phyloP scores from a whole-genome alignment of 441 rosid species.

The Populus hybrid region DNA sequence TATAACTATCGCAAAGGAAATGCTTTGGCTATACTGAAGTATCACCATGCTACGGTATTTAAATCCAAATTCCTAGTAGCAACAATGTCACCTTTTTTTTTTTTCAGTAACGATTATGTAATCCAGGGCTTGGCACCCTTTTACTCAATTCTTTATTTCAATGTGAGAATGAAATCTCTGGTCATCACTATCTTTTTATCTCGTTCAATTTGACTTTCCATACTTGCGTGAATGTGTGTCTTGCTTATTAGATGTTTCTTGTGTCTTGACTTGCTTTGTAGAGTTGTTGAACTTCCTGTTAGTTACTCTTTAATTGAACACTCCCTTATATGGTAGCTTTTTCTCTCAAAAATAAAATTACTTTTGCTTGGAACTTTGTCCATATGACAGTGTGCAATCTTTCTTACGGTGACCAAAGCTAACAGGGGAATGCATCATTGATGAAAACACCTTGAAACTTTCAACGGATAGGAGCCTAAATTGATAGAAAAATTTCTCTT shows the following conservation, averaged over 20 bases:
- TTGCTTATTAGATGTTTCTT: neutral
- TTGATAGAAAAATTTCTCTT: neutral
- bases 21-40: slow-evolving; percentile 80
- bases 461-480: neutral
- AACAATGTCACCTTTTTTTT: neutral
- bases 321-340: neutral
- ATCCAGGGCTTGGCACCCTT: no score
- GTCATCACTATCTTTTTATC: neutral
- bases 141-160: neutral
- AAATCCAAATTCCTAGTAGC: neutral
- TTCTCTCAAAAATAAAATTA: no score
- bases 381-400: no score
- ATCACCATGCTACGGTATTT: slow-evolving; percentile 70
- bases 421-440: neutral
- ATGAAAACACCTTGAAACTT: neutral
- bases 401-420: neutral
- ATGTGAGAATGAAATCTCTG: no score
- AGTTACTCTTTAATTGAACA: neutral
- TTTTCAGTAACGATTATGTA: no score
- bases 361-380: no score
- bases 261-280: neutral
- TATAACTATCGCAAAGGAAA: slow-evolving; percentile 79
- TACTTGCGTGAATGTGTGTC: neutral
- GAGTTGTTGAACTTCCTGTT: neutral
- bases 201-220: neutral